Percentiles rank a stretch among this genome's conserved stretches.
Evolutionary conservation across 768 basidiomycete species (phyloP).

Genomic region (Naganishia onofrii): DNA sequence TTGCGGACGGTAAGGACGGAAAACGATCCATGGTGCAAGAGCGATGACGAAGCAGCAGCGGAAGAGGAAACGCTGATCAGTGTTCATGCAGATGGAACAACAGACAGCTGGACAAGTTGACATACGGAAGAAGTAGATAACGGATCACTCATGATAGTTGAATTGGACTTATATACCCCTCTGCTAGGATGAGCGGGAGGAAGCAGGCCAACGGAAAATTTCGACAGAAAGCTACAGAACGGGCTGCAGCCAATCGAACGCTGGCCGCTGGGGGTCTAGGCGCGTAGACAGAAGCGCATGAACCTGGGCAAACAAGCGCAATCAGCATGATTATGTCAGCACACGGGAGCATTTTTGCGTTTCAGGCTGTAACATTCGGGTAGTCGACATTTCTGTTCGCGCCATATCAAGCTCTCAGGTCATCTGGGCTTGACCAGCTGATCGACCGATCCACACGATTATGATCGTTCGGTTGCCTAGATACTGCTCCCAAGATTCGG

Average conservation of each 20-base stretch:
- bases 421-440: no score
- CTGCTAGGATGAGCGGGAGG: not conserved
- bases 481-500: no score
- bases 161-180: not conserved
- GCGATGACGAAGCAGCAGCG: not conserved
- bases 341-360: not conserved
- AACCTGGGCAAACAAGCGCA: not conserved
- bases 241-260: not conserved
- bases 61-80: not conserved
- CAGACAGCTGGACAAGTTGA: not conserved
- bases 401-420: no score
- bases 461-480: no score
- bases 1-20: not conserved
- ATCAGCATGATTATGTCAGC: not conserved
- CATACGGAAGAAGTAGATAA: not conserved
- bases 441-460: no score
- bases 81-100: not conserved
- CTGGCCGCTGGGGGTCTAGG: not conserved
- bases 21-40: not conserved
- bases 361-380: conserved; percentile 10
- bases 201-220: conserved; percentile 3
- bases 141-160: not conserved
- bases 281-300: not conserved
- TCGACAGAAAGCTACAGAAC: conserved; percentile 1
- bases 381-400: no score